Base-by-base conservation (phyloP, 345 rosid genomes). In the Eucalyptus polyanthemos region DNA sequence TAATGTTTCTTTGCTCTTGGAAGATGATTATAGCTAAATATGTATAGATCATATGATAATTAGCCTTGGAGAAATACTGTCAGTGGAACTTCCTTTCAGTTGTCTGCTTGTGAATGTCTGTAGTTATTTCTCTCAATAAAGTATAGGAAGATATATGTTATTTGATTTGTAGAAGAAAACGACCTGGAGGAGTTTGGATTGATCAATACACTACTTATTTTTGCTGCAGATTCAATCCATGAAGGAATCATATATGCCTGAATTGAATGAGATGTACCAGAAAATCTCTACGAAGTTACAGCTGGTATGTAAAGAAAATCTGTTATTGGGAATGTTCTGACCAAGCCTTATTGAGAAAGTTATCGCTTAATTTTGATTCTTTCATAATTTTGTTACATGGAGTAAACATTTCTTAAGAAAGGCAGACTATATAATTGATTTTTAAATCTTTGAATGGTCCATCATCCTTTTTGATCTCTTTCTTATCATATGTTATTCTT, bases 211-310 rank as follows among this genome's bases (percentile, higher is more conserved):
- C 47, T 81, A 37, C 29, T 60, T 89, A 85, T 89, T 88, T 49
- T 88, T 86, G 87, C 87, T 92, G 93, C 92, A 97, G 99, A 88
- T 97, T 86, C 91, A 94, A 92, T 60, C 91, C 88, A 92, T 95
- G 97, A 97, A 89, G 94, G 96, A 95, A 88, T 89, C 67, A 89
- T 97, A 95, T 93, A 94, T 91, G 19, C 94, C 93, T 62, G 97
- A 97, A 86, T 92, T 97, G 85, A 95, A 88, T 93, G 97, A 95
- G 87, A 93, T 95, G 93, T 89, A 94, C 93, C 93, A 95, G 87
- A 95, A 93, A 93, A 94, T 95, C 87, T 92, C 92, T 88, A 49
- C 90, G 51, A 95, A 95, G 92, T 87, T 96, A 89, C 97, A 91
- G 91, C 96, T 92, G 94, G 98, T 95, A 86, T 81, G 45, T 81